Conservation (phyloP, 179 eudicot species). For the Heliamphora pulchella region DNA sequence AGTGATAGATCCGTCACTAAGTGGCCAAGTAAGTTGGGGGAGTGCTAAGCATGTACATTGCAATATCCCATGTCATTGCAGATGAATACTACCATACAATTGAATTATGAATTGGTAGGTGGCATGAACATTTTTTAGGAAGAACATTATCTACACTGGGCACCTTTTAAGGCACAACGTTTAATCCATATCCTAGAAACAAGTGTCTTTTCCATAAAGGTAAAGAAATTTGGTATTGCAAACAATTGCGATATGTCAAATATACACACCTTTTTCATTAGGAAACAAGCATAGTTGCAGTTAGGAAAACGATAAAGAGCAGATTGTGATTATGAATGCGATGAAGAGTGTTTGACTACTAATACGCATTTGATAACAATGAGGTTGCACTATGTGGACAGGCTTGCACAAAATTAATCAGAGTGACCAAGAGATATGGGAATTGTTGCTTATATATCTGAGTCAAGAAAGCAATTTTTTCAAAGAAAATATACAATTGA, state of each 20-base stretch:
- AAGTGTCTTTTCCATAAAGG: neutral
- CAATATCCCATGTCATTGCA: neutral
- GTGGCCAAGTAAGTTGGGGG: slow-evolving; percentile 68
- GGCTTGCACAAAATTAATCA: too few species aligned
- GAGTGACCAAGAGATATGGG: too few species aligned
- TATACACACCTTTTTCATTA: neutral
- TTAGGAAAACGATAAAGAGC: too few species aligned
- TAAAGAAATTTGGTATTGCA: neutral
- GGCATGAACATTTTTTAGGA: neutral
- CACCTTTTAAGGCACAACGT: neutral
- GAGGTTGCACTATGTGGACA: too few species aligned
- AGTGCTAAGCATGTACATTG: neutral
- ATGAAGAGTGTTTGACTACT: neutral
- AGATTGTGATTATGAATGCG: too few species aligned
- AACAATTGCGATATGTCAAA: neutral
- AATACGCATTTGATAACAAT: neutral
- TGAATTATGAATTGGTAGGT: neutral
- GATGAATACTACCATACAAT: neutral
- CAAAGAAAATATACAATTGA: too few species aligned
- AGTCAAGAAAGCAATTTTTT: too few species aligned
- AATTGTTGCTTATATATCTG: too few species aligned
- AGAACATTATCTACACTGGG: neutral
- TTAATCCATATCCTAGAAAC: neutral
- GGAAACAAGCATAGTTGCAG: neutral
- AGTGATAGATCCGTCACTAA: slow-evolving; percentile 70